Evolutionary conservation across 202 grass and related monocot genomes (phyloP).

Genomic region (Hordeum pubiflorum): DNA sequence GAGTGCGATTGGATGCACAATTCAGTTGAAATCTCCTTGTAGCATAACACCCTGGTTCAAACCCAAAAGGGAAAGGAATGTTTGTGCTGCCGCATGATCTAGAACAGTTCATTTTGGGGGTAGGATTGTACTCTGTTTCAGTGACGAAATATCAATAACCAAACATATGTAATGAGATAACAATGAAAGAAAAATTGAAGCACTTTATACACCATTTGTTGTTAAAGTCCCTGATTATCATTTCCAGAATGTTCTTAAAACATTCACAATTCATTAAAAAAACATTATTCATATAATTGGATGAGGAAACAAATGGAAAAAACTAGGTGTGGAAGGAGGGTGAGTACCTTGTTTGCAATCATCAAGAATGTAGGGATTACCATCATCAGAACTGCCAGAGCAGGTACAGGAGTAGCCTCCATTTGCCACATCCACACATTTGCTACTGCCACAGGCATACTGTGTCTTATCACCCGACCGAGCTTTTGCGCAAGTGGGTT

Average conservation of each 20-base stretch:
- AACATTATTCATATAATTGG: background rate
- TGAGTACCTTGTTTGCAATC: conserved; percentile 33
- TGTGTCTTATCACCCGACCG: background rate
- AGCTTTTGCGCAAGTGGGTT: background rate
- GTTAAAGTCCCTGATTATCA: background rate
- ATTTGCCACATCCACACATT: conserved; percentile 4
- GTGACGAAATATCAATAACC: background rate
- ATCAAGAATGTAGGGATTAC: conserved; percentile 30
- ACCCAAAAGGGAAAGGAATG: conserved; percentile 28
- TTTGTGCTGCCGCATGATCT: conserved; percentile 24
- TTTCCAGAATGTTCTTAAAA: background rate
- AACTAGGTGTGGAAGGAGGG: background rate
- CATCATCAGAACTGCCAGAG: conserved; percentile 11
- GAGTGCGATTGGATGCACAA: conserved; percentile 24
- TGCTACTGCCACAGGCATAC: conserved; percentile 19
- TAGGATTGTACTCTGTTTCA: conserved; percentile 11
- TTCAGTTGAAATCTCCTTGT: conserved; percentile 29
- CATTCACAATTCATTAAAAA: background rate
- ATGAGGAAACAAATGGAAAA: background rate
- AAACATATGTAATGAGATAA: conserved; percentile 5
- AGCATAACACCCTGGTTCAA: conserved; percentile 27
- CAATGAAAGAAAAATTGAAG: background rate
- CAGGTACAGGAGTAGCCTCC: conserved; percentile 30
- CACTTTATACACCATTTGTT: background rate
- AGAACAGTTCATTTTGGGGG: conserved; percentile 15